A percentile compares a stretch with the other conserved stretches of the same genome.
phyloP scores from a whole-genome alignment of 2,329 filamentous ascomycete genomes.

The Colletotrichum orchidophilum region DNA sequence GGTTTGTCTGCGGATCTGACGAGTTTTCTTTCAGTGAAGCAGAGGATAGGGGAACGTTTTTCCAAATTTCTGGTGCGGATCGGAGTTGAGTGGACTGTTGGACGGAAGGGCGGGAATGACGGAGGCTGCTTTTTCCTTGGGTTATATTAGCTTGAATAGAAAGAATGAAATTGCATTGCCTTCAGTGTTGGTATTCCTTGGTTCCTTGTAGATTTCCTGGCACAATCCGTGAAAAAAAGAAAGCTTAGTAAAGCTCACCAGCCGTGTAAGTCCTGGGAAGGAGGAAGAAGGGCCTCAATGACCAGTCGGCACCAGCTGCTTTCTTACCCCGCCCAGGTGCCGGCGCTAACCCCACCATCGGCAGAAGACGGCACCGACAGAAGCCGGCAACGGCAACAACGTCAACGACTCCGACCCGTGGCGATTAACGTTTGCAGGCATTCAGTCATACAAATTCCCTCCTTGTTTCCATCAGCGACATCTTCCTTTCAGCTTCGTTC shows the following conservation, averaged over 20 bases:
- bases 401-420: slow-evolving; percentile 6
- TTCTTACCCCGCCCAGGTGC: neutral
- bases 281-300: accelerated
- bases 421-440: neutral
- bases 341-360: neutral
- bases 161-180: neutral
- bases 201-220: too few relatives aligned
- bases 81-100: neutral
- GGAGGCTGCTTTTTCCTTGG: too few relatives aligned
- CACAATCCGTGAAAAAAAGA: too few relatives aligned
- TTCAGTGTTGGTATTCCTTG: too few relatives aligned
- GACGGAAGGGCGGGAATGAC: too few relatives aligned
- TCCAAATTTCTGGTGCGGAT: neutral
- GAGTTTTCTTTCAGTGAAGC: neutral
- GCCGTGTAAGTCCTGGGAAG: neutral
- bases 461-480: neutral
- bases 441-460: neutral
- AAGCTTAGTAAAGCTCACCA: too few relatives aligned
- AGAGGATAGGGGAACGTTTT: neutral
- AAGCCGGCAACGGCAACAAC: slow-evolving; percentile 4
- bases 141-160: neutral
- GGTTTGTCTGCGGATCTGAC: neutral
- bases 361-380: slow-evolving; percentile 13
- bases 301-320: neutral
- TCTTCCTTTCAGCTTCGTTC: neutral